Conservation (phyloP, 2,329 filamentous ascomycete genomes). For the Gaeumannomyces tritici region DNA sequence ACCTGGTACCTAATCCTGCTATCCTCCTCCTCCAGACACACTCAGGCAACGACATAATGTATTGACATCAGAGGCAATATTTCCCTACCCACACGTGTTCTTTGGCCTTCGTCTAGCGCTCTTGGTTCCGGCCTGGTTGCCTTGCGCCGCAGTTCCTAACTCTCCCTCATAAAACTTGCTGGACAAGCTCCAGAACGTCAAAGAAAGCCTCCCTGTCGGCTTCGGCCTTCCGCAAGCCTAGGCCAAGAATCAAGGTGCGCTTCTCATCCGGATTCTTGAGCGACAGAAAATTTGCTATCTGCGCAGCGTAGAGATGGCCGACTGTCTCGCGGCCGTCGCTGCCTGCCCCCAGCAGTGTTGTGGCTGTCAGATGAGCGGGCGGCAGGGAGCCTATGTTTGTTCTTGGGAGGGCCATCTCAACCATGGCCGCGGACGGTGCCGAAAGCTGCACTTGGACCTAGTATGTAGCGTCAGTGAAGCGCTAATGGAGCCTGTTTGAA, state of each 20-base stretch:
- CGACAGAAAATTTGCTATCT: slow-evolving; percentile 73
- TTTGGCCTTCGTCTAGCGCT: neutral
- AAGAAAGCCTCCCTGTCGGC: slow-evolving; percentile 49
- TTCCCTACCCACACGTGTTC: neutral
- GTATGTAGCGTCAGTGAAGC: neutral
- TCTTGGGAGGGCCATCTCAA: slow-evolving; percentile 48
- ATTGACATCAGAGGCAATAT: too few relatives aligned
- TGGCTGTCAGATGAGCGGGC: slow-evolving; percentile 73
- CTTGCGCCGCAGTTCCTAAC: neutral
- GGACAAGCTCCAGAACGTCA: slow-evolving; percentile 53
- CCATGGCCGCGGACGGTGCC: slow-evolving; percentile 52
- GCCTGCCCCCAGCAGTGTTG: slow-evolving; percentile 77
- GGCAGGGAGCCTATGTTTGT: slow-evolving; percentile 48
- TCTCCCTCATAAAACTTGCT: slow-evolving; percentile 39
- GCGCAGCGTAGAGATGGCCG: slow-evolving; percentile 81
- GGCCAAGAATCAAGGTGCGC: slow-evolving; percentile 50
- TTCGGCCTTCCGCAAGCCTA: slow-evolving; percentile 42
- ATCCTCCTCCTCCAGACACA: too few relatives aligned
- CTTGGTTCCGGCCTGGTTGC: too few relatives aligned
- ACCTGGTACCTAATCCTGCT: too few relatives aligned
- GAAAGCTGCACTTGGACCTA: slow-evolving; percentile 72
- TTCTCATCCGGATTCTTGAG: slow-evolving; percentile 57
- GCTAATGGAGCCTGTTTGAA: slow-evolving; percentile 16
- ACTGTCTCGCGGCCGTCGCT: slow-evolving; percentile 69
- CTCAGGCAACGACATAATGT: too few relatives aligned